Evolutionary conservation across 257 asterid genomes (phyloP), one percentile per base, ranked within the genome.

Genomic region (Solanum etuberosum): DNA sequence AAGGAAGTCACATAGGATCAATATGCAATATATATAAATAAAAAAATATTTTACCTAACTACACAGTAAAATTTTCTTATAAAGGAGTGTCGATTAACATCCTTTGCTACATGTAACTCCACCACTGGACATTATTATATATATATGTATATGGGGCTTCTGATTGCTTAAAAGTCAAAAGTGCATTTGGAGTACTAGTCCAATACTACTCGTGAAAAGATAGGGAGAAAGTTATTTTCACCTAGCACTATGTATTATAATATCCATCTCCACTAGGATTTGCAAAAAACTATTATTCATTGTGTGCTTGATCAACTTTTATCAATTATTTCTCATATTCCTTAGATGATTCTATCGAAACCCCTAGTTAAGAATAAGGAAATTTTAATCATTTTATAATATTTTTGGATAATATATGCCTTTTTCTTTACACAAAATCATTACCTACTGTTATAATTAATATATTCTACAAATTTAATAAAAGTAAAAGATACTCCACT

Each of bases 71-170:
- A 51, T 0, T 20, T 20, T 20, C 1, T 3, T 20, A 48, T 1
- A 1, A 7, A 57, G 5, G 4, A 7, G 6, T 11, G 0, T 59
- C 1, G 14, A 0, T 23, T 59, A 2, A 1, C n/a, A 54, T 54
- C 4, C 2, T 3, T 51, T 54, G 21, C 10, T 54, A 54, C n/a
- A 18, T 54, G 63, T 18, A 9, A 57, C 65, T 57, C 12, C 65
- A 57, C 25, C 12, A 54, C n/a, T 4, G 27, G 12, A 57, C 21
- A 18, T 54, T 18, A 57, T 23, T 7, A 2, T 51, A 1, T 7
- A 2, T 51, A 1, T 2, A 57, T 57, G 25, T 57, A 7, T 20
- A 7, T 57, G 70, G 31, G 6, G 31, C 31, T 61, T 61, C 70
- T 61, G 31, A 9, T n/a, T 61, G 31, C 7, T 25, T 5, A 61